Conservation (phyloP, 306 rosid species). For the Dalbergia oliveri region DNA sequence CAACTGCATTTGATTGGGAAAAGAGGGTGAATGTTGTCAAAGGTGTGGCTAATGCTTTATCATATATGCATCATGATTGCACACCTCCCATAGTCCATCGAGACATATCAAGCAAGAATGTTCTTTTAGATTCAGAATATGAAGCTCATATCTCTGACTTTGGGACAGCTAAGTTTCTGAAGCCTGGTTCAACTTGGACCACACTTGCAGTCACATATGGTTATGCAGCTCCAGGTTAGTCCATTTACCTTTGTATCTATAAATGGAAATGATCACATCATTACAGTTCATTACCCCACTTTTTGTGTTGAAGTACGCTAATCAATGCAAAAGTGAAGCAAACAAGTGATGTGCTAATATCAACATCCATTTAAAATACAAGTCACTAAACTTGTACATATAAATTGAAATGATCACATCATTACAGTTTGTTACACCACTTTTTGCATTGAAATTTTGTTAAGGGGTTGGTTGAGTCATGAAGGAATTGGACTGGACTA, state of each 20-base stretch:
- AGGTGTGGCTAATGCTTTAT: constrained; percentile 47
- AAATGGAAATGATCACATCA: neutral
- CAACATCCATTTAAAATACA: no score
- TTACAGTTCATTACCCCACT: neutral
- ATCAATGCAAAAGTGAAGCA: neutral
- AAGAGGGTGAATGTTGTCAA: constrained; percentile 38
- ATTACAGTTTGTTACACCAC: no score
- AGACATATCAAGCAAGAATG: constrained; percentile 38
- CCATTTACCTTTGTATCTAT: neutral
- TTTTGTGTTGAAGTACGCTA: neutral
- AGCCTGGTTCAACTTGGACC: constrained; percentile 29
- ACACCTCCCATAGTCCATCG: constrained; percentile 35
- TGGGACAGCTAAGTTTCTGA: constrained; percentile 29
- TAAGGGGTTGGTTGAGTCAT: no score
- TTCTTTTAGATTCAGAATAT: neutral
- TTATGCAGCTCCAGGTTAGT: constrained; percentile 43
- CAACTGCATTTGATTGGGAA: constrained; percentile 42
- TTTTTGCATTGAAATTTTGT: neutral
- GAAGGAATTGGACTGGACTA: no score
- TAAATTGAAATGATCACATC: no score
- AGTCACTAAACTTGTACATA: neutral
- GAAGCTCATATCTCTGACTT: constrained; percentile 45
- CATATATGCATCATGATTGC: constrained; percentile 43
- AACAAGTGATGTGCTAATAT: no score
- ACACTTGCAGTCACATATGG: constrained; percentile 34